These are phyloP conservation scores for Puccinia hordei DNA, from an alignment of 1,284 basidiomycete species.

Conservation along the genomic window DNA sequence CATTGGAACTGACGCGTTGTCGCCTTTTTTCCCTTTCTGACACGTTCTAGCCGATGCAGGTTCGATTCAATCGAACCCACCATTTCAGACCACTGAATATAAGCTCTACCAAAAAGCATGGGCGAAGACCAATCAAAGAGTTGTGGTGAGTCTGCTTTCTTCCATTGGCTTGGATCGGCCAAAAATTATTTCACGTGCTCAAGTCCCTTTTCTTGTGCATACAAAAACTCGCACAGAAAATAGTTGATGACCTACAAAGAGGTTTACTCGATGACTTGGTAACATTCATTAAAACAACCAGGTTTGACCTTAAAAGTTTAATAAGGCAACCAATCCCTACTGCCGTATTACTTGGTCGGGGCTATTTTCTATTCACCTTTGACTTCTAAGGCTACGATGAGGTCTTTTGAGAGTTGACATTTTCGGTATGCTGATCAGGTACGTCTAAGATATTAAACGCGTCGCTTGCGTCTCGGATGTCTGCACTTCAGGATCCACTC, in stretches of 20 bases:
- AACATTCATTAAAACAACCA: constrained; percentile 36
- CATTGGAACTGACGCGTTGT: neutral
- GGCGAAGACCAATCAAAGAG: constrained; percentile 19
- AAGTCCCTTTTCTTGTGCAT: neutral
- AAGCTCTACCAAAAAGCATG: constrained; percentile 13
- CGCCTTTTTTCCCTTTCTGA: neutral
- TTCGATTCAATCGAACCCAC: neutral
- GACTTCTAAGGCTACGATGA: neutral
- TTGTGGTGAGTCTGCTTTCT: neutral
- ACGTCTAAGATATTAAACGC: constrained; percentile 34
- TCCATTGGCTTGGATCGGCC: neutral
- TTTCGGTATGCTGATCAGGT: constrained; percentile 3
- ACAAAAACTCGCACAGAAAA: constrained; percentile 10
- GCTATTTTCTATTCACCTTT: neutral
- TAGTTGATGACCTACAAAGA: constrained; percentile 33
- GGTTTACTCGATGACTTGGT: constrained; percentile 33
- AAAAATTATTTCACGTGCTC: neutral
- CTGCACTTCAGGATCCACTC: constrained; percentile 7
- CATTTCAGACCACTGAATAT: constrained; percentile 8
- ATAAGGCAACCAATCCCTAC: constrained; percentile 40
- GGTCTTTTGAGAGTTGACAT: neutral
- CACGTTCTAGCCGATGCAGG: neutral
- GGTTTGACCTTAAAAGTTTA: constrained; percentile 1
- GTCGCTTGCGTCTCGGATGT: constrained; percentile 18
- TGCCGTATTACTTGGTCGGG: constrained; percentile 26